phyloP scores from a whole-genome alignment of 192 early-diverging fungal species.

The Backusella luteola region DNA sequence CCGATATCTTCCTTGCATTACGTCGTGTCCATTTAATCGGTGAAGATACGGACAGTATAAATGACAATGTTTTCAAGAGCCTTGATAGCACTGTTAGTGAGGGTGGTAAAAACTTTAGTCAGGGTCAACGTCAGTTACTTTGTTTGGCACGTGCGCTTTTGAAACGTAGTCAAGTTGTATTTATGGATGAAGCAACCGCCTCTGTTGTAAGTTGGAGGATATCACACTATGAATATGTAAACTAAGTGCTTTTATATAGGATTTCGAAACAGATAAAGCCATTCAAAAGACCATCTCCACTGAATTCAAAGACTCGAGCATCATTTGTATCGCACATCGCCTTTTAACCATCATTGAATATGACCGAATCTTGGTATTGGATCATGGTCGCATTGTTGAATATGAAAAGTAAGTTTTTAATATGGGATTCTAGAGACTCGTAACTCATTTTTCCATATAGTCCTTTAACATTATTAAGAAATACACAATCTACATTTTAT shows the following conservation, averaged over 20 bases:
- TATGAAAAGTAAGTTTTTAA: constrained; percentile 56
- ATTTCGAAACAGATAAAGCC: constrained; percentile 55
- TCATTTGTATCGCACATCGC: constrained; percentile 64
- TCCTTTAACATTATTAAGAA: constrained; percentile 67
- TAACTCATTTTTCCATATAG: constrained; percentile 22
- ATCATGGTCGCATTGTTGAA: constrained; percentile 75
- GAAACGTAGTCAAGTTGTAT: constrained; percentile 42
- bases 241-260: constrained; percentile 12
- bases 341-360: constrained; percentile 60
- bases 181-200: constrained; percentile 59
- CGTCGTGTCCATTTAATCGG: constrained; percentile 61
- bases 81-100: constrained; percentile 61
- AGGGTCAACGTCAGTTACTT: constrained; percentile 79
- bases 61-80: constrained; percentile 23
- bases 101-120: constrained; percentile 77
- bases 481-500: constrained; percentile 59
- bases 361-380: constrained; percentile 77
- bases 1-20: constrained; percentile 74
- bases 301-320: constrained; percentile 54
- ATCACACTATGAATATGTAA: too few relatives aligned
- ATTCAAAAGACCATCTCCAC: constrained; percentile 59
- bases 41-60: background rate
- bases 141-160: constrained; percentile 79
- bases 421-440: background rate
- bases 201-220: constrained; percentile 4